Base-by-base conservation (phyloP, 2,329 filamentous ascomycete species). In the Trichoderma sp. region DNA sequence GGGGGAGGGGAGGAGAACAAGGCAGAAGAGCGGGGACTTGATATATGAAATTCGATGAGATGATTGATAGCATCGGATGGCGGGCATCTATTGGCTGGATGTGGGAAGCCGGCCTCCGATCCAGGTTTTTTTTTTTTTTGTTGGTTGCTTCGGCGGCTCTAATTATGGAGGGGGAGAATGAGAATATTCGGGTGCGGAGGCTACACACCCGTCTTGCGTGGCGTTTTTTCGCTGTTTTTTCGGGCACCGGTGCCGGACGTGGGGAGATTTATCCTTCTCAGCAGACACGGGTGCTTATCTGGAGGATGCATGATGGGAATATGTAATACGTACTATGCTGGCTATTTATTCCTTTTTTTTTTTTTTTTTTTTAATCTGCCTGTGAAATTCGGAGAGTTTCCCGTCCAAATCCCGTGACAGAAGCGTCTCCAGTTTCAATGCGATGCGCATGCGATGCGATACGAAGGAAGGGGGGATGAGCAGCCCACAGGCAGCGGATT, bases 21-120 rank as follows among this genome's bases (percentile, higher is more conserved):
- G 59, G 59, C 59, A 46, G 59, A 63, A 63, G 52, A 14, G 59
- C 59, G 59, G 59, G 59, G 32, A 18, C 30, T 24, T 32, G 16
- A 3, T 34, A 14, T 3, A 13, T 34, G 32, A 14, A n/a, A 43
- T n/a, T 43, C 39, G 39, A 43, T 4, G 30, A 32, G 30, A 55
- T 24, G 11, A 55, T 32, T 28, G 52, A 56, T 32, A 56, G 52
- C 52, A 16, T 11, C 26, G 30, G 52, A 10, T 7, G 18, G 24
- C 51, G 51, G 51, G 24, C 28, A 26, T 34, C 55, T n/a, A 59
- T 59, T 59, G 55, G 55, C 32, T 30, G 55, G 55, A 59, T 21
- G 30, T 30, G 32, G 28, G 21, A 39, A 21, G 26, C 30, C 30
- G 26, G 37, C 18, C 55, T 39, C 59, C 37, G 55, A 59, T 61